phyloP scores from a whole-genome alignment of 2,329 filamentous ascomycete species.

The Neopestalotiopsis clavispora region DNA sequence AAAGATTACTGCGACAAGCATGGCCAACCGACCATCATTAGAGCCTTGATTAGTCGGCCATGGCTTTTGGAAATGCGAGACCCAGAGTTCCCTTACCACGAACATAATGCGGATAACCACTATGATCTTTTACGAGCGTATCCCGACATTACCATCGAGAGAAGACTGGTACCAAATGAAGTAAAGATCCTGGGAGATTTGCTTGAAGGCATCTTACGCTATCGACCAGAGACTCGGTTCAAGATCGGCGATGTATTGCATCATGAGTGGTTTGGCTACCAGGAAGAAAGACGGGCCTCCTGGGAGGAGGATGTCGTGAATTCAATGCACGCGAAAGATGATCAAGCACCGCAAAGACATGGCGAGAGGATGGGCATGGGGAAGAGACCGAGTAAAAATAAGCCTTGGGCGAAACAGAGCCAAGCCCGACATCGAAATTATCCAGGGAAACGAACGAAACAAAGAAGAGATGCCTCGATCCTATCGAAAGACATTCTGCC shows the following conservation, averaged over 20 bases:
- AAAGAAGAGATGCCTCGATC: no score
- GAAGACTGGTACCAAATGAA: neutral
- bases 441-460: neutral
- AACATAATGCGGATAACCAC: neutral
- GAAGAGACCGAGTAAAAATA: neutral
- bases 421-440: neutral
- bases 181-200: slow-evolving; percentile 13
- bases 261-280: slow-evolving; percentile 14
- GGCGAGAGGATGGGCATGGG: no score
- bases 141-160: neutral
- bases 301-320: neutral
- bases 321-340: neutral
- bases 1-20: neutral
- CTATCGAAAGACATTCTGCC: no score
- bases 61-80: neutral
- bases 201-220: slow-evolving; percentile 8
- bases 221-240: slow-evolving; percentile 5
- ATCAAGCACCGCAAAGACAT: neutral
- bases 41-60: neutral
- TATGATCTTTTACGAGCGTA: neutral
- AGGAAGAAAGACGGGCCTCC: neutral
- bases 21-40: neutral
- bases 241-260: neutral
- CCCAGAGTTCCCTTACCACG: neutral
- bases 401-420: no score